Evolutionary conservation across 1,139 yeast species (phyloP).

Genomic region (Saccharomyces hybrid): DNA sequence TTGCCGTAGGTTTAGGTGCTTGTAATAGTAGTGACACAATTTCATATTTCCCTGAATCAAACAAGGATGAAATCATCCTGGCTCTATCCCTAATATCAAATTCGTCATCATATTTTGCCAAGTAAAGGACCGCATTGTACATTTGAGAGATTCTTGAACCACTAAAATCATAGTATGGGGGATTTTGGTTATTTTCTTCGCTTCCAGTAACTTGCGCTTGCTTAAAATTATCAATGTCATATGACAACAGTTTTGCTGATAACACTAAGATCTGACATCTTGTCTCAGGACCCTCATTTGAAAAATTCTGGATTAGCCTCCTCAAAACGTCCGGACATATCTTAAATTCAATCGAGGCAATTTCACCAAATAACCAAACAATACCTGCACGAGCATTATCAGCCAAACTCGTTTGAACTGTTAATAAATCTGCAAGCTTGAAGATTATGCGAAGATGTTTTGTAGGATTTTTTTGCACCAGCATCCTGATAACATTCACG

Average conservation of each 20-base stretch:
- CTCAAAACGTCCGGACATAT: constrained; percentile 78
- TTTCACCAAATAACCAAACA: constrained; percentile 89
- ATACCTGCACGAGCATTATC: constrained; percentile 68
- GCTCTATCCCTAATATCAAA: constrained; percentile 84
- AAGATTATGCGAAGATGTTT: constrained; percentile 37
- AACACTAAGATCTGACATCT: constrained; percentile 65
- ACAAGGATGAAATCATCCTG: constrained; percentile 53
- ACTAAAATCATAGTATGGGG: constrained; percentile 28
- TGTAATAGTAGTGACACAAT: constrained; percentile 73
- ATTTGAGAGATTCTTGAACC: constrained; percentile 43
- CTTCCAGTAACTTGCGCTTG: constrained; percentile 14
- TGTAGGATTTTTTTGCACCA: constrained; percentile 57
- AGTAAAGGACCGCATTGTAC: constrained; percentile 53
- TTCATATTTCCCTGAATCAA: constrained; percentile 37
- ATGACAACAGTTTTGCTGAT: constrained; percentile 65
- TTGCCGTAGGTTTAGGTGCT: constrained; percentile 60
- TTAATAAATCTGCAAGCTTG: constrained; percentile 33
- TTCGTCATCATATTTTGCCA: constrained; percentile 66
- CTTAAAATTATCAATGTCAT: constrained; percentile 38
- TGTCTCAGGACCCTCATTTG: constrained; percentile 48
- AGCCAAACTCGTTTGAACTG: constrained; percentile 16
- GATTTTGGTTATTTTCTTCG: not conserved
- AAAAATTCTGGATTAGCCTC: constrained; percentile 46
- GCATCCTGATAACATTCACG: constrained; percentile 58
- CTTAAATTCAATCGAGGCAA: constrained; percentile 39